Conservation (phyloP, 1,284 basidiomycete species). For the Mycosarcoma maydis region DNA sequence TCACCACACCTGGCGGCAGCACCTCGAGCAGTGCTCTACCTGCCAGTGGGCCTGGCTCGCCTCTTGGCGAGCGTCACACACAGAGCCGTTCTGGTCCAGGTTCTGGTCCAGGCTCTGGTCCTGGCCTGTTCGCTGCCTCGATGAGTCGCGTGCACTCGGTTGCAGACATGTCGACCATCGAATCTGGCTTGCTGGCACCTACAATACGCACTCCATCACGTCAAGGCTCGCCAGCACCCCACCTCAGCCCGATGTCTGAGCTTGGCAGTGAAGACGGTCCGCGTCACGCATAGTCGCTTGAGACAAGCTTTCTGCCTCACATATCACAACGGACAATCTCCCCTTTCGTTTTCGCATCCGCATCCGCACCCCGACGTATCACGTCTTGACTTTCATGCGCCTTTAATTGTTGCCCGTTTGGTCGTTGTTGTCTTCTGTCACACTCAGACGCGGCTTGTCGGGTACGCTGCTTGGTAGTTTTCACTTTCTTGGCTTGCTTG, state of each 20-base stretch:
- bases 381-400: background rate
- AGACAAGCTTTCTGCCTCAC: background rate
- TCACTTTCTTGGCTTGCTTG: no score
- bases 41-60: conserved; percentile 33
- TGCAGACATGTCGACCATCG: conserved; percentile 27
- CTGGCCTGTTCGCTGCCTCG: conserved; percentile 33
- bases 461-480: no score
- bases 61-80: conserved; percentile 23
- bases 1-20: conserved; percentile 20
- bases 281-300: conserved; percentile 2
- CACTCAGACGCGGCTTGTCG: no score
- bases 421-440: no score
- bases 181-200: conserved; percentile 27
- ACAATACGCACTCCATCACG: conserved; percentile 27
- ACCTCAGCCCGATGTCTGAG: conserved; percentile 35
- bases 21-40: conserved; percentile 14
- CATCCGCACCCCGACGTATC: background rate
- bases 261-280: conserved; percentile 12
- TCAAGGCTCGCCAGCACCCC: conserved; percentile 35
- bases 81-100: no score
- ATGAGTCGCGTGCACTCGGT: conserved; percentile 40
- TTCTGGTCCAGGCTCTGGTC: no score
- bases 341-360: background rate
- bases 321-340: background rate
- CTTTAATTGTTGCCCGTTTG: no score